Conservation (phyloP, 768 basidiomycete genomes). For the Porpolomopsis calyptriformis region DNA sequence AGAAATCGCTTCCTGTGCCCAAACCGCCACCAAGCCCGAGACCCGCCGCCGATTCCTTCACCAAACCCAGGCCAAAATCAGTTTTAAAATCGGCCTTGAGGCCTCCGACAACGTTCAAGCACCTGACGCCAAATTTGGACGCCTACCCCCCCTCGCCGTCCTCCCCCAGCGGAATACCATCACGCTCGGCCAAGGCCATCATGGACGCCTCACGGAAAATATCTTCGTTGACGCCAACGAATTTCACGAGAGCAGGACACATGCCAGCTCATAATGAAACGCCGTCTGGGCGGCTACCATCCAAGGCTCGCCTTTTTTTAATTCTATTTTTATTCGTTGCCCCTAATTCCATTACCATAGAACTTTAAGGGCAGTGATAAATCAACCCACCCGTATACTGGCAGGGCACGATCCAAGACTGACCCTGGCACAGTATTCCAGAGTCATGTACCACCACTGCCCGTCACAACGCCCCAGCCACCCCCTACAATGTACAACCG, state of each 20-base stretch:
- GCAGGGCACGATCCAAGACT: conserved; percentile 23
- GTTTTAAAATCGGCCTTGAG: conserved; percentile 31
- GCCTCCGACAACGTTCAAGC: conserved; percentile 23
- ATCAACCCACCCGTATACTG: background rate
- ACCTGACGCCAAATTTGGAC: conserved; percentile 6
- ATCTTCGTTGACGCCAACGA: background rate
- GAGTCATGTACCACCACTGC: background rate
- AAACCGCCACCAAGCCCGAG: background rate
- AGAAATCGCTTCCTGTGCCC: background rate
- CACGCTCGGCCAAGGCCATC: conserved; percentile 15
- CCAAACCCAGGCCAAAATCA: conserved; percentile 25
- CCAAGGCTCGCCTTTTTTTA: conserved; percentile 12
- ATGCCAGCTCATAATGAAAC: background rate
- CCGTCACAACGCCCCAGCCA: conserved; percentile 7
- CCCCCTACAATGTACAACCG: conserved; percentile 1
- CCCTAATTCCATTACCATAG: conserved; percentile 5
- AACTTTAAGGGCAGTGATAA: conserved; percentile 6
- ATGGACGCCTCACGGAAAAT: background rate
- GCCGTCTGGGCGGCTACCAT: conserved; percentile 11
- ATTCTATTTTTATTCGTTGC: background rate
- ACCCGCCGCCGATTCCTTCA: conserved; percentile 16
- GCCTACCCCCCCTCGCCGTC: conserved; percentile 7
- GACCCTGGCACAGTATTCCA: conserved; percentile 21
- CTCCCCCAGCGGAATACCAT: conserved; percentile 14
- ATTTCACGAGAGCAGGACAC: background rate